phyloP scores from a whole-genome alignment of 768 basidiomycete genomes.

The Phlebiopsis gigantea region DNA sequence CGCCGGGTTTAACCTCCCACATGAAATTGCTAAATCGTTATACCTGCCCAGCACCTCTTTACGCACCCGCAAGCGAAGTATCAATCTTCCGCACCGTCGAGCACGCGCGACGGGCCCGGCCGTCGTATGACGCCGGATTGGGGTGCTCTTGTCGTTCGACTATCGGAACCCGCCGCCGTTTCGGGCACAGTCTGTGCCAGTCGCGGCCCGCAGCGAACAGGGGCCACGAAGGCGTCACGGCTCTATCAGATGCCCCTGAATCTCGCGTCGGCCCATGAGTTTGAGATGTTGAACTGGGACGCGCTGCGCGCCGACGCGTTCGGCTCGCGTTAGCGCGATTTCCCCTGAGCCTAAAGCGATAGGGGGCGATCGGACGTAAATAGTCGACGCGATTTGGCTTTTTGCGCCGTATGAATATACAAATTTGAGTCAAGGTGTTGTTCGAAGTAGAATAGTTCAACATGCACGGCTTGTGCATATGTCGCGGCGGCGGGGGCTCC shows the following conservation, averaged over 20 bases:
- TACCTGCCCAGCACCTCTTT: too few relatives aligned
- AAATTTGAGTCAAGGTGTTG: too few relatives aligned
- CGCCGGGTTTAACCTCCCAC: too few relatives aligned
- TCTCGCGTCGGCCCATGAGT: too few relatives aligned
- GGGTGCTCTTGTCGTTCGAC: not conserved
- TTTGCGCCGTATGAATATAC: not conserved
- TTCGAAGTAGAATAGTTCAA: too few relatives aligned
- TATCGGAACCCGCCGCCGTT: not conserved
- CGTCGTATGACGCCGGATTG: not conserved
- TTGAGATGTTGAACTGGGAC: not conserved
- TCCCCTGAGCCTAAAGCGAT: not conserved
- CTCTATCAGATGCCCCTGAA: not conserved
- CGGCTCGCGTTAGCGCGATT: not conserved
- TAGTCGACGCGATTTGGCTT: not conserved
- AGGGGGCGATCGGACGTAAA: not conserved
- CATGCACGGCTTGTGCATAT: too few relatives aligned
- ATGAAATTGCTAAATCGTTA: too few relatives aligned
- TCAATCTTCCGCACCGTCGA: not conserved
- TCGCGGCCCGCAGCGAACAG: not conserved
- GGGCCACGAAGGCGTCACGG: not conserved
- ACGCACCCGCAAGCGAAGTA: too few relatives aligned
- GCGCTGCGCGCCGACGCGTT: not conserved
- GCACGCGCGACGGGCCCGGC: not conserved
- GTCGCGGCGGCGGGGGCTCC: too few relatives aligned
- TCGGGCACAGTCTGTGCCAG: not conserved